Conservation (phyloP, 768 basidiomycete species). For the Imleria badia region DNA sequence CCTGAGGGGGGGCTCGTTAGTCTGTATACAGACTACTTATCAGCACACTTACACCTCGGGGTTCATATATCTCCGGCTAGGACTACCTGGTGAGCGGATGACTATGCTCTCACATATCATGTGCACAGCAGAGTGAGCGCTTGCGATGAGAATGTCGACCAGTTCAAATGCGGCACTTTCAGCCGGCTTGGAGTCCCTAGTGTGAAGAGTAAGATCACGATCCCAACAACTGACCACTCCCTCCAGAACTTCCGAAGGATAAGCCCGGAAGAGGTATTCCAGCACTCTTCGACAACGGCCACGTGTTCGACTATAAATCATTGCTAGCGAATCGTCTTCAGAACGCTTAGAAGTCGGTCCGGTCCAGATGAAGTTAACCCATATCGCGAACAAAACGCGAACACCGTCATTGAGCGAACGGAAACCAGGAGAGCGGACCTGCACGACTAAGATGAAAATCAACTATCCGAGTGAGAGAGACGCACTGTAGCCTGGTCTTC, state of each 20-base stretch:
- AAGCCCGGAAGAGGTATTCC: constrained; percentile 82
- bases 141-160: constrained; percentile 79
- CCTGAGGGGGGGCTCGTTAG: constrained; percentile 40
- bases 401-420: constrained; percentile 79
- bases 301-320: constrained; percentile 67
- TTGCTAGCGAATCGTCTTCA: constrained; percentile 63
- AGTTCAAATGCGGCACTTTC: constrained; percentile 72
- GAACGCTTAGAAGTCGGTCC: constrained; percentile 46
- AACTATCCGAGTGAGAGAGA: constrained; percentile 6
- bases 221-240: constrained; percentile 84
- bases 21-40: background rate
- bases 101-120: constrained; percentile 85
- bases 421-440: constrained; percentile 73
- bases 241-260: constrained; percentile 80
- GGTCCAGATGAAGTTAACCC: constrained; percentile 60
- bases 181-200: constrained; percentile 38
- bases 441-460: constrained; percentile 1
- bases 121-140: constrained; percentile 82
- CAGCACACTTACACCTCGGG: constrained; percentile 58
- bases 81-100: constrained; percentile 50
- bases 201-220: constrained; percentile 48
- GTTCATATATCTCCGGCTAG: constrained; percentile 59
- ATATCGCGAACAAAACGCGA: constrained; percentile 72
- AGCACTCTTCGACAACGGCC: constrained; percentile 73
- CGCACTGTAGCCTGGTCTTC: constrained; percentile 63